phyloP scores from a whole-genome alignment of 129 eudicot genomes.

The Artemisia argyi region DNA sequence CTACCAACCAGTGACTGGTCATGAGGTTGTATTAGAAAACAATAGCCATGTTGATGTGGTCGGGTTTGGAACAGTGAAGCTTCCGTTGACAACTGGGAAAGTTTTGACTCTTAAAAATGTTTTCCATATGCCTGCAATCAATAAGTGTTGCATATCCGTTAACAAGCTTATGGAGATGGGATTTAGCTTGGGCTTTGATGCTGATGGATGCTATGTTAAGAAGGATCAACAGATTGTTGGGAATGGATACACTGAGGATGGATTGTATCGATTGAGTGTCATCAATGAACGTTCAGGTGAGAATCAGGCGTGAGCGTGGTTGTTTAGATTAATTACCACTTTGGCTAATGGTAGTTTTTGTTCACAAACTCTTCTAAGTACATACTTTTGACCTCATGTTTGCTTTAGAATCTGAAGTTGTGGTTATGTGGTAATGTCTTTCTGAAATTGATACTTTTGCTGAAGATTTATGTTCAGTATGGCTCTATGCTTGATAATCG shows the following conservation, averaged over 20 bases:
- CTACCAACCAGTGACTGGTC: not conserved
- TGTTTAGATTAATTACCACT: not conserved
- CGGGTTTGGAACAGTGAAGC: slow-evolving; percentile 6
- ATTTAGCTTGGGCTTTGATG: not conserved
- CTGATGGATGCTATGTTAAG: not conserved
- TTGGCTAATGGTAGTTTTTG: slow-evolving; percentile 1
- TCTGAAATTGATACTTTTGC: too few relatives aligned
- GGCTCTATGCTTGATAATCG: too few relatives aligned
- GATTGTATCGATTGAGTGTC: slow-evolving; percentile 4
- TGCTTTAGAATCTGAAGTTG: not conserved
- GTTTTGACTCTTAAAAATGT: slow-evolving; percentile 13
- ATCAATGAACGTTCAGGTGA: not conserved
- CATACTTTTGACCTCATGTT: not conserved
- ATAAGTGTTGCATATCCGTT: not conserved
- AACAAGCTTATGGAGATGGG: not conserved
- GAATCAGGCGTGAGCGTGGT: not conserved
- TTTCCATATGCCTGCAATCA: slow-evolving; percentile 7
- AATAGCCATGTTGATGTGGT: not conserved
- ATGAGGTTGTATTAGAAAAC: not conserved
- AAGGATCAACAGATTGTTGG: not conserved
- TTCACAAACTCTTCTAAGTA: not conserved
- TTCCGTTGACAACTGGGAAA: not conserved
- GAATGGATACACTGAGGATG: not conserved
- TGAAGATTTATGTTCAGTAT: too few relatives aligned
- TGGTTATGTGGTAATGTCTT: not conserved